These are phyloP conservation scores for Phaffia rhodozyma DNA, from an alignment of 1,284 basidiomycete genomes.

Conservation along the genomic window DNA sequence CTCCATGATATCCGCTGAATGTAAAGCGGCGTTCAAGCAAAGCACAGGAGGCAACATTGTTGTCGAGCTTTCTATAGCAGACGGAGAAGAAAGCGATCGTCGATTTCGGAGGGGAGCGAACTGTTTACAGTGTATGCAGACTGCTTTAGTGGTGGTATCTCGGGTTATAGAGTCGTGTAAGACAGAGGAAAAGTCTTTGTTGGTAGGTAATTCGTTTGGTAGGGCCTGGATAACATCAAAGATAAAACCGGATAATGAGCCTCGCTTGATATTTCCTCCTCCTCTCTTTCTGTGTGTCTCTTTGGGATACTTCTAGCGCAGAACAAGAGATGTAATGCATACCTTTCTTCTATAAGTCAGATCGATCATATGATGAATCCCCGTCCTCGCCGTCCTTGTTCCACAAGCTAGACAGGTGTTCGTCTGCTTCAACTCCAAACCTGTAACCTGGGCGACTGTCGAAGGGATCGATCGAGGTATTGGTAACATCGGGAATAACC, in stretches of 20 bases:
- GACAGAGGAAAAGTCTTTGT: slow-evolving; percentile 55
- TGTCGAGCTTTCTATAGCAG: slow-evolving; percentile 28
- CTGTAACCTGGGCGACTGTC: slow-evolving; percentile 68
- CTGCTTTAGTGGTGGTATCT: slow-evolving; percentile 69
- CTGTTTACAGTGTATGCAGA: slow-evolving; percentile 70
- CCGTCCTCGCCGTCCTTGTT: slow-evolving; percentile 54
- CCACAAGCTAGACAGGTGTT: slow-evolving; percentile 68
- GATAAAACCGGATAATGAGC: background rate
- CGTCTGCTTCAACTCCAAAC: slow-evolving; percentile 59
- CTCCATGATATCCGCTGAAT: slow-evolving; percentile 56
- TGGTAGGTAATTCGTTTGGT: slow-evolving; percentile 42
- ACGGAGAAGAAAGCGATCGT: slow-evolving; percentile 51
- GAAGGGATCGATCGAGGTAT: slow-evolving; percentile 31
- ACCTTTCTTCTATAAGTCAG: slow-evolving; percentile 76
- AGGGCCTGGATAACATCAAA: slow-evolving; percentile 28
- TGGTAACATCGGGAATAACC: slow-evolving; percentile 33
- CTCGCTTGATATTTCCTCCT: background rate
- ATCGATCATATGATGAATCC: slow-evolving; percentile 71
- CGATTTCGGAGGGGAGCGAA: slow-evolving; percentile 59
- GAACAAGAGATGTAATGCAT: slow-evolving; percentile 18
- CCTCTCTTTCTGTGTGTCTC: background rate
- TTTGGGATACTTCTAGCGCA: background rate
- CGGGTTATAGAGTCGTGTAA: slow-evolving; percentile 66
- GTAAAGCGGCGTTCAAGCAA: slow-evolving; percentile 72
- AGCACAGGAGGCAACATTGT: slow-evolving; percentile 63